phyloP scores from a whole-genome alignment of 2,329 filamentous ascomycete species.

The Fusarium pseudograminearum region DNA sequence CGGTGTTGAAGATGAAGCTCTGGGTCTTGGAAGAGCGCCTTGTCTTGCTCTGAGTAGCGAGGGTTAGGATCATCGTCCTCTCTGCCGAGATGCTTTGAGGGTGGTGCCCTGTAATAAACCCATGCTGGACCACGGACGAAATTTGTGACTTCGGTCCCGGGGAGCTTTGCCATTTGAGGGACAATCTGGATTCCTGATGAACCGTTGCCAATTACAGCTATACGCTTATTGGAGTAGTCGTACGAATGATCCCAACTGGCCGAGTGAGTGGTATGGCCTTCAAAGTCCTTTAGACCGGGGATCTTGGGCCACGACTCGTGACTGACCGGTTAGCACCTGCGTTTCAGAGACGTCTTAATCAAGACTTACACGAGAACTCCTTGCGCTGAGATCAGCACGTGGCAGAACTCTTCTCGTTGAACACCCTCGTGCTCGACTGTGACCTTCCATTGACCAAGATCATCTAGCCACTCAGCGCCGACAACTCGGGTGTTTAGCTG shows the following conservation, averaged over 20 bases:
- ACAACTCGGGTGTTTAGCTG: slow-evolving; percentile 51
- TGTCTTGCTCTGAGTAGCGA: slow-evolving; percentile 53
- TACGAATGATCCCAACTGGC: slow-evolving; percentile 38
- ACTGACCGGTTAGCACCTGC: neutral
- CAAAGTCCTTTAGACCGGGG: slow-evolving; percentile 35
- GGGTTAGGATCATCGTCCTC: slow-evolving; percentile 50
- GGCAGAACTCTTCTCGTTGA: slow-evolving; percentile 38
- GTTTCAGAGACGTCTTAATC: rapidly evolving
- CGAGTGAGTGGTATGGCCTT: slow-evolving; percentile 39
- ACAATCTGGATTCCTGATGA: slow-evolving; percentile 42
- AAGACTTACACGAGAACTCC: slow-evolving; percentile 41
- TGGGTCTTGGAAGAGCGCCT: slow-evolving; percentile 64
- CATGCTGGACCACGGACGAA: slow-evolving; percentile 53
- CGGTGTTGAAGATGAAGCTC: slow-evolving; percentile 63
- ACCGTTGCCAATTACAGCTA: slow-evolving; percentile 41
- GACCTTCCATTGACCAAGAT: slow-evolving; percentile 40
- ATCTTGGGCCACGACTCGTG: slow-evolving; percentile 43
- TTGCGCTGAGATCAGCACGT: slow-evolving; percentile 41
- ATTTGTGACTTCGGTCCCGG: slow-evolving; percentile 49
- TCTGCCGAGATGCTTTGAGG: slow-evolving; percentile 47
- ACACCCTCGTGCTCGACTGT: slow-evolving; percentile 31
- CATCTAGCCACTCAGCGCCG: slow-evolving; percentile 33
- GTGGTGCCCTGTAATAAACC: slow-evolving; percentile 53
- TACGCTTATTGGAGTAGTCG: slow-evolving; percentile 41
- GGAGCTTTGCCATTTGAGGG: slow-evolving; percentile 45